Evolutionary conservation across 163 green algal genomes (phyloP), one percentile per base, ranked within the genome.

Genomic region (Volvox carteri): DNA sequence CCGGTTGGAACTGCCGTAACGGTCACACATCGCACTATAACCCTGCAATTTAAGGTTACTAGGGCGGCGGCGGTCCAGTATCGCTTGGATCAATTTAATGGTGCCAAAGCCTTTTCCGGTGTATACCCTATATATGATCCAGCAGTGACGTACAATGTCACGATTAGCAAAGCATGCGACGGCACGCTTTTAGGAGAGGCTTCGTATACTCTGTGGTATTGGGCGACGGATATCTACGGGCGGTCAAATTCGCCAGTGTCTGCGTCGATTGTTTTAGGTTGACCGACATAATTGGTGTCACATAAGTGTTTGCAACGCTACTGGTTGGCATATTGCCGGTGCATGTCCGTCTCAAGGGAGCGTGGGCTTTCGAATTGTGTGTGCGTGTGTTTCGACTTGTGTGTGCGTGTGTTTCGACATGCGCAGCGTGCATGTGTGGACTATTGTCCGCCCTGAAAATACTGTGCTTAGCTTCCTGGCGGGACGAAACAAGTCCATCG

Each of bases 161-260:
- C 75, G 4, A 78, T 93, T 8, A 85, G 75, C 60, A 76, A 70
- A 1, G 74, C 78, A 11, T 93, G 91, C 80, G 37, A 41, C 12
- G 81, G 73, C 30, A 33, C 39, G 50, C 84, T 79, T 35, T 48
- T 93, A 25, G 30, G n/a, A 9, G 78, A 91, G 56, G 70, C 78
- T 23, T 86, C 88, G 5, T 93, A 93, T 72, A 89, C 73, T 46
- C 54, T 93, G 35, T 93, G 91, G 91, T 92, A 93, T 76, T 89
- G 85, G 52, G 79, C 86, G 9, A 90, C 81, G 12, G 91, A 93
- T 37, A 74, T 92, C 4, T 93, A 93, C 58, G 91, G 91, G 11
- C 44, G n/a, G 50, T 58, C 50, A 2, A 88, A 28, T 4, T 12
- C 25, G 2, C 18, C 83, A 8, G 2, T 81, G 50, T 65, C 83